phyloP scores from a whole-genome alignment of 2,329 filamentous ascomycete genomes.

The Phyllosticta citrichinensis region DNA sequence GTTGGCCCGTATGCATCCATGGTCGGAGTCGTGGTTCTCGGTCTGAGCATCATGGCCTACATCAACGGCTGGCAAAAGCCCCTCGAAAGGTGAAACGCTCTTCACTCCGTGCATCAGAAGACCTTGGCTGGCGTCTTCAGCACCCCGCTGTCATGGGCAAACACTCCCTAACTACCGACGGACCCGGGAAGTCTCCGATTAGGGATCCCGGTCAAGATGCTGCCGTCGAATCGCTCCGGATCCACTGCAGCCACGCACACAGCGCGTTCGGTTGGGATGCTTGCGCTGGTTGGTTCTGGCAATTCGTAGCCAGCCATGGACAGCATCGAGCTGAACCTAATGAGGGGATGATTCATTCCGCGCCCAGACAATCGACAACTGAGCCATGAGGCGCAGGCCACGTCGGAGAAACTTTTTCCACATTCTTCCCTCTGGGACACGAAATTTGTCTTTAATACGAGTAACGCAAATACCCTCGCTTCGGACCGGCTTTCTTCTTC shows the following conservation, averaged over 20 bases:
- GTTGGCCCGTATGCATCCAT: constrained; percentile 30
- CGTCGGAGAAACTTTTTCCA: not conserved
- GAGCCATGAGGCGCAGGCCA: not conserved
- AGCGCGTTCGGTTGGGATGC: not conserved
- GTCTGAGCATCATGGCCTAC: constrained; percentile 32
- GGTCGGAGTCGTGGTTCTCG: constrained; percentile 29
- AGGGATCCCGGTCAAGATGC: not conserved
- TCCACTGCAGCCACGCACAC: not conserved
- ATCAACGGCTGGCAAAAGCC: constrained; percentile 34
- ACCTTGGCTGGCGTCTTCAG: not conserved
- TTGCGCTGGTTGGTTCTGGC: not conserved
- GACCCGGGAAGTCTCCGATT: not conserved
- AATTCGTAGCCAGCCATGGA: not conserved
- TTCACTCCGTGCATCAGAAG: not conserved
- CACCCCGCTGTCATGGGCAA: not conserved
- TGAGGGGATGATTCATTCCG: not conserved
- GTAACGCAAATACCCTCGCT: not conserved
- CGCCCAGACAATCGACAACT: not conserved
- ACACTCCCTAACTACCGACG: not conserved
- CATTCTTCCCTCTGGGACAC: not conserved
- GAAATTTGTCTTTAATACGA: not conserved
- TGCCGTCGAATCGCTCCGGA: not conserved
- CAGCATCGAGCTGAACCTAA: not conserved
- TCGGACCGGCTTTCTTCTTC: not conserved
- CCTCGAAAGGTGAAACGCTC: constrained; percentile 30